Percentiles rank a stretch among this genome's conserved stretches.
Conservation (phyloP, 192 early-diverging fungal species). For the Entrophospora sp. region DNA sequence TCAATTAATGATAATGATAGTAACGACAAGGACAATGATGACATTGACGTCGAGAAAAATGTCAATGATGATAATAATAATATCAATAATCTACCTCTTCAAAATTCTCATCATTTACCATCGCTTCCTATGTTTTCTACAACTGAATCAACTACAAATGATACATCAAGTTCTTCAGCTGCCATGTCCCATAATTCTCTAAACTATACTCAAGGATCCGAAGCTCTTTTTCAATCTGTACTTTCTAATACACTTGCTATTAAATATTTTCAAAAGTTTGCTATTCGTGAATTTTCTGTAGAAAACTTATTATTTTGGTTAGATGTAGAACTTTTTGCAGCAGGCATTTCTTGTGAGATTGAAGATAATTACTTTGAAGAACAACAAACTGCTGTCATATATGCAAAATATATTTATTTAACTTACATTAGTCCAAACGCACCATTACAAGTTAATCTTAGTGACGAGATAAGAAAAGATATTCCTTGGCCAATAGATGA, state of each 20-base stretch:
- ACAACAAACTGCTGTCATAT: slow-evolving; percentile 26
- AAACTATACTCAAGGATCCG: slow-evolving; percentile 14
- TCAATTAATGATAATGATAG: too few species aligned
- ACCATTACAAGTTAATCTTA: slow-evolving; percentile 66
- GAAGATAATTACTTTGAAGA: slow-evolving; percentile 18
- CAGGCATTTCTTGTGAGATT: slow-evolving; percentile 3
- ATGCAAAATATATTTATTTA: slow-evolving; percentile 66
- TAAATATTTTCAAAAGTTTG: slow-evolving; percentile 46
- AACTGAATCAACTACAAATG: neutral
- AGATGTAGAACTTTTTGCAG: slow-evolving; percentile 69
- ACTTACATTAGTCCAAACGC: slow-evolving; percentile 60
- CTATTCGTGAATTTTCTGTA: slow-evolving; percentile 63
- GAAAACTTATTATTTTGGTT: slow-evolving; percentile 79
- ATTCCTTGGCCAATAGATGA: slow-evolving; percentile 61
- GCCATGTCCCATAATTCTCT: neutral
- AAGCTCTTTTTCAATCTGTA: slow-evolving; percentile 31
- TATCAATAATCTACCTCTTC: too few species aligned
- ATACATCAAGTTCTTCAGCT: neutral
- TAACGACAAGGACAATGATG: too few species aligned
- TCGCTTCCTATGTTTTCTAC: neutral
- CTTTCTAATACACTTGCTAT: slow-evolving; percentile 36
- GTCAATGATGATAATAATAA: too few species aligned
- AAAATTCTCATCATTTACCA: too few species aligned
- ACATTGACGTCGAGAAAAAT: too few species aligned
- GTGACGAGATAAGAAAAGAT: slow-evolving; percentile 59